Evolutionary conservation across 345 rosid genomes (phyloP).

Genomic region (Brassica juncea): DNA sequence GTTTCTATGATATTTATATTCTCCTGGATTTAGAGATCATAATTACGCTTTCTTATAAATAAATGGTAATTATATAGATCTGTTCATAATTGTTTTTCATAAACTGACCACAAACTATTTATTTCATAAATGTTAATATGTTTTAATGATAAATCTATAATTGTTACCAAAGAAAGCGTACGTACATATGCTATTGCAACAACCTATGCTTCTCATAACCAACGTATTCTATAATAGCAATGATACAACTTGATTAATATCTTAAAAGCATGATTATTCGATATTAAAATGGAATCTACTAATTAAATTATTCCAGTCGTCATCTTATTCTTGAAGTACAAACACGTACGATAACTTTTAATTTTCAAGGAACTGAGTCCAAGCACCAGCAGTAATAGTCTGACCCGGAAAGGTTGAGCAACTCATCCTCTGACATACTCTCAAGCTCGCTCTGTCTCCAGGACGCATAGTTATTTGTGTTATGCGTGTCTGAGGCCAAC

Average conservation of each 20-base stretch:
- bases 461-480: constrained; percentile 57
- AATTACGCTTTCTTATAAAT: no score
- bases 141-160: neutral
- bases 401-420: constrained; percentile 67
- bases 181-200: neutral
- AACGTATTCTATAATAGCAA: neutral
- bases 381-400: constrained; percentile 93
- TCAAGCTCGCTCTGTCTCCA: constrained; percentile 82
- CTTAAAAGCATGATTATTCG: neutral
- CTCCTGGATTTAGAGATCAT: no score
- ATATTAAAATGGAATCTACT: neutral
- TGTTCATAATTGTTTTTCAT: no score
- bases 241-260: neutral
- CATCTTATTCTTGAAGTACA: neutral
- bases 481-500: constrained; percentile 64
- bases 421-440: constrained; percentile 64
- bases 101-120: no score
- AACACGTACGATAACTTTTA: neutral
- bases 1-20: no score
- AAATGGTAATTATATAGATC: no score
- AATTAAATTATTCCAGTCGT: neutral
- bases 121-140: no score
- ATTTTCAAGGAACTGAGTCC: constrained; percentile 46
- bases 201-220: neutral
- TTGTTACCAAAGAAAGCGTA: neutral